Base-by-base conservation (phyloP, 345 rosid genomes). In the Hevea brasiliensis region DNA sequence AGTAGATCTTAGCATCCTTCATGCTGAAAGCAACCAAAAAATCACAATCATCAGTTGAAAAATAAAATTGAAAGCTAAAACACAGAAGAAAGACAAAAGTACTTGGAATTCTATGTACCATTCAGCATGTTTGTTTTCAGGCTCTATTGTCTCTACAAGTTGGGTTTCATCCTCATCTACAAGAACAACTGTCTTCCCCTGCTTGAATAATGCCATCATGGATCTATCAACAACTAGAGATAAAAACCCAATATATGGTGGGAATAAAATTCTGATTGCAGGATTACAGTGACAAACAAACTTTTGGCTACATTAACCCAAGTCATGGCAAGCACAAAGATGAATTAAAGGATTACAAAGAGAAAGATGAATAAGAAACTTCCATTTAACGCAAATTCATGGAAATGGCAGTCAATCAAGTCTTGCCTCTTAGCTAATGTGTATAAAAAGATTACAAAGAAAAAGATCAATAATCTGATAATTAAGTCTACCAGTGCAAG, bases 81-180 rank as follows among this genome's bases (percentile, higher is more conserved):
- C 13, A 32, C 37, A 62, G 2, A 5, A 21, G 44, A 32, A 32
- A 32, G 37, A 32, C 4, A 68, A 35, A 53, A 63, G 40, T 40
- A 71, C 35, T 51, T 11, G 21, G 61, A 20, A 41, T 73, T 51
- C 32, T 8, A 61, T 71, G 71, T 85, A 89, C 97, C 92, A 74
- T 67, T 87, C 84, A 73, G 88, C 84, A 68, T 85, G 76, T 77
- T 80, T 74, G 44, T 74, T 69, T 10, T 35, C 74, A 72, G 61
- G 73, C 72, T 84, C 87, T 58, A 35, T 71, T 69, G 61, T 72
- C 50, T 75, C 81, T 24, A 76, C 55, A 68, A 70, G 71, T 66
- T 77, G 88, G 69, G 83, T 77, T 47, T 89, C 90, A 73, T 93
- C 97, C 74, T 91, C 97, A 26, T 90, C 93, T 44, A 68, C 20